phyloP scores from a whole-genome alignment of 306 rosid species.

The Pueraria montana region DNA sequence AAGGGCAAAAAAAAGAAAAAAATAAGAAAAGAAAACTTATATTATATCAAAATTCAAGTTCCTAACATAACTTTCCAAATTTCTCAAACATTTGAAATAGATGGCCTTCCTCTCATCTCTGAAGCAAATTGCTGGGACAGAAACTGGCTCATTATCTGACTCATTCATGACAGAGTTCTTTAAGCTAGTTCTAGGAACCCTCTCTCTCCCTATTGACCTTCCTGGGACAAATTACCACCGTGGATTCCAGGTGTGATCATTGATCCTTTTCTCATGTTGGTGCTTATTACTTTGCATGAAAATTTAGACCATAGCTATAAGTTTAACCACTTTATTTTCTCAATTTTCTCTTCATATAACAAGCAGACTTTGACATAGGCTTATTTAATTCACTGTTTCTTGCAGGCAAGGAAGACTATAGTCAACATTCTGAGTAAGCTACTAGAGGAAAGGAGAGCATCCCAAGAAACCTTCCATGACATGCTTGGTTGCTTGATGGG shows the following conservation, averaged over 20 bases:
- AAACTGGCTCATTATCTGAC: constrained; percentile 57
- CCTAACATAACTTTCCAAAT: not conserved
- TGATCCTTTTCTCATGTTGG: not conserved
- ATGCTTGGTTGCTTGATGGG: constrained; percentile 78
- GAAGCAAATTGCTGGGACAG: constrained; percentile 83
- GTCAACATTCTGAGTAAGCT: constrained; percentile 66
- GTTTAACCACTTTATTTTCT: not conserved
- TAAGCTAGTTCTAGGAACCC: constrained; percentile 86
- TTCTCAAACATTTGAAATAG: constrained; percentile 52
- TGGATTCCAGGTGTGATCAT: constrained; percentile 74
- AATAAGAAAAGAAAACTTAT: too few relatives aligned
- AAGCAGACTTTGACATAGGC: not conserved
- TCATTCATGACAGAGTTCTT: constrained; percentile 84
- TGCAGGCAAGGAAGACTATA: constrained; percentile 89
- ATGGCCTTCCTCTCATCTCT: constrained; percentile 89
- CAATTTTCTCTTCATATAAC: not conserved
- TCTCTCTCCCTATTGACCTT: constrained; percentile 91
- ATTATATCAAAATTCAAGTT: not conserved
- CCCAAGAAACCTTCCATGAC: constrained; percentile 66
- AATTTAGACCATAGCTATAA: not conserved
- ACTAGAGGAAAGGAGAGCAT: constrained; percentile 73
- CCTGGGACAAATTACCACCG: constrained; percentile 88
- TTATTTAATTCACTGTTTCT: constrained; percentile 20
- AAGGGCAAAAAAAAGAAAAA: not conserved
- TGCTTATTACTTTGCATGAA: not conserved